These are phyloP conservation scores for Rosa chinensis DNA, from an alignment of 306 rosid genomes.

Conservation along the genomic window DNA sequence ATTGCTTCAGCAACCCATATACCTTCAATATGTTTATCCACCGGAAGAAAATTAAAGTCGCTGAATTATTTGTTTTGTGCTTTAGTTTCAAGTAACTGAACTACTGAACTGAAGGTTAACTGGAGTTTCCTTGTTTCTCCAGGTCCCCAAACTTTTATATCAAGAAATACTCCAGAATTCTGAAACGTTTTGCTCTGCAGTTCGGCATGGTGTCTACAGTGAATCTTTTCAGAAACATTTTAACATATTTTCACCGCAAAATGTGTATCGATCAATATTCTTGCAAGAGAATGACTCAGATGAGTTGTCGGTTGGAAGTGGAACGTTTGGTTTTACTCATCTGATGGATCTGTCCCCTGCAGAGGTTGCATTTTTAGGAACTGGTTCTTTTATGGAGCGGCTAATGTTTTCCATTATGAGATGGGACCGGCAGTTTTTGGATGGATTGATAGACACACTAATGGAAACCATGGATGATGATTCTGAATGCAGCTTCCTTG, in stretches of 20 bases:
- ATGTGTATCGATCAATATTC: constrained; percentile 66
- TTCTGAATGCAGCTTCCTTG: constrained; percentile 55
- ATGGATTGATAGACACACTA: constrained; percentile 57
- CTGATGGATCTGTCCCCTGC: constrained; percentile 81
- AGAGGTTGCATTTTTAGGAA: constrained; percentile 80
- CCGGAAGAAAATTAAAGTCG: background rate
- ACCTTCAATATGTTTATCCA: background rate
- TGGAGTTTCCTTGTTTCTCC: constrained; percentile 24
- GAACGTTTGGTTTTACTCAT: constrained; percentile 82
- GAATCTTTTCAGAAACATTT: constrained; percentile 60
- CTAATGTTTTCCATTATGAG: constrained; percentile 72
- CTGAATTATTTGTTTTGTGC: background rate
- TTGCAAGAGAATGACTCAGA: constrained; percentile 36
- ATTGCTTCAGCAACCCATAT: background rate
- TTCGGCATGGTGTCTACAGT: constrained; percentile 50
- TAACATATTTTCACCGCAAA: constrained; percentile 68
- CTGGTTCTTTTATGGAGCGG: constrained; percentile 72
- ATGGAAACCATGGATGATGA: constrained; percentile 51
- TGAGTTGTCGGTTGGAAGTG: constrained; percentile 43
- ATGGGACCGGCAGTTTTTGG: constrained; percentile 58
- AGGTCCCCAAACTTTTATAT: constrained; percentile 87
- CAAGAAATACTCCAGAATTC: constrained; percentile 58
- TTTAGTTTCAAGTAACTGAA: constrained; percentile 2
- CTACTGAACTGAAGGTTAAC: background rate
- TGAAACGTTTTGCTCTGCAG: constrained; percentile 50